Evolutionary conservation across 2,329 filamentous ascomycete species (phyloP), one percentile per base, ranked within the genome.

Genomic region (Periglandula ipomoeae): DNA sequence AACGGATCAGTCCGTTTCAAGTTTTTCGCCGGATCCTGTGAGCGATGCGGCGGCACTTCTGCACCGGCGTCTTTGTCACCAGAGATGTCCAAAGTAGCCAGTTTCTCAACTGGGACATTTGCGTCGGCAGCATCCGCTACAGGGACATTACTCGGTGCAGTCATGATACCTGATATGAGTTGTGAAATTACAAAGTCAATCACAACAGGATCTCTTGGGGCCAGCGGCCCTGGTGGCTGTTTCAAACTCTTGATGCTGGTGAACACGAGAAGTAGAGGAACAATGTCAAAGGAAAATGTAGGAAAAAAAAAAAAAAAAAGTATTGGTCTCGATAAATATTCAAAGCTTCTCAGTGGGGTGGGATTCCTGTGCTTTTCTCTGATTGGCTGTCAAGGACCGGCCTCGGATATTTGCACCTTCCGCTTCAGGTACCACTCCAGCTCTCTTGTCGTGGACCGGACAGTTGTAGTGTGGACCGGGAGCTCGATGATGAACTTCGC

Each of bases 1-100:
- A 97, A 98, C 17, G 93, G 93, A 62, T 96, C 89, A 62, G 73
- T 87, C 59, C 89, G 81, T 72, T 97, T 97, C 69, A 85, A 74
- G 65, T 89, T 93, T 65, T 84, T 70, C 54, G 70, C 61, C 35
- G 86, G 81, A 60, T 86, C 76, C 65, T 90, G 85, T 20, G 85
- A 87, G 55, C 82, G 81, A 59, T 85, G 79, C 32, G 82, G 65
- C 48, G 79, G 76, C 26, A 78, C 57, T 42, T 45, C 40, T 47
- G 47, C 40, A 26, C 19, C 30, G 7, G 22, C 47, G 26, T 41
- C 24, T 19, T 27, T 38, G 5, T 50, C 40, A 38, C 37, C 23
- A 11, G 24, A 22, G 23, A 64, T 53, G 32, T 57, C 49, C 55
- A 61, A 49, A 37, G 56, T 52, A 32, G 58, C 59, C 52, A 64